These are phyloP conservation scores for Stagonosporopsis vannaccii DNA, from an alignment of 2,329 filamentous ascomycete genomes.

Conservation along the genomic window DNA sequence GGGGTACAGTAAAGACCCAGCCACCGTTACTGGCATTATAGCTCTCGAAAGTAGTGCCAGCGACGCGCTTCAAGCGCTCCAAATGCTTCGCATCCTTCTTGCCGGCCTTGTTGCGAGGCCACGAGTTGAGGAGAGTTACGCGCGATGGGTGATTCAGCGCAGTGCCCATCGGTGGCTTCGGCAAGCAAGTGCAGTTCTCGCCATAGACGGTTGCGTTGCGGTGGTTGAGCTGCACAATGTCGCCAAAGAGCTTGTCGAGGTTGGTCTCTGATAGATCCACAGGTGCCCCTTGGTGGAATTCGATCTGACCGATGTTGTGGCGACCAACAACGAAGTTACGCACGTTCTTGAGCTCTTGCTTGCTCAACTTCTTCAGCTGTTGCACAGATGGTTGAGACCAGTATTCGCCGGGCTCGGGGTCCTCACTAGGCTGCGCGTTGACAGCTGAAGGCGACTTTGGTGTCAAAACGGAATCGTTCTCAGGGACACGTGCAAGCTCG, in stretches of 20 bases:
- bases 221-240: conserved; percentile 76
- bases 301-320: conserved; percentile 78
- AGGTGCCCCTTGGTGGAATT: conserved; percentile 64
- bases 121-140: conserved; percentile 90
- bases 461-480: conserved; percentile 68
- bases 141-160: conserved; percentile 90
- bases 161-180: conserved; percentile 84
- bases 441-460: conserved; percentile 42
- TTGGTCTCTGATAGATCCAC: conserved; percentile 84
- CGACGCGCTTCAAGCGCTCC: conserved; percentile 78
- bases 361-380: conserved; percentile 80
- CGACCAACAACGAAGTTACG: conserved; percentile 82
- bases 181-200: conserved; percentile 51
- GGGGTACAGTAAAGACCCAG: conserved; percentile 93
- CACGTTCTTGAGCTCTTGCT: conserved; percentile 78
- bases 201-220: conserved; percentile 89
- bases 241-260: conserved; percentile 78
- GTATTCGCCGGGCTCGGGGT: conserved; percentile 75
- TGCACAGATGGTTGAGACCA: conserved; percentile 82
- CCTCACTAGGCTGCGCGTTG: conserved; percentile 43
- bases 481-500: conserved; percentile 79
- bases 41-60: conserved; percentile 79
- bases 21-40: conserved; percentile 82
- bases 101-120: conserved; percentile 78
- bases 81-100: conserved; percentile 81